These are phyloP conservation scores for Talaromyces ruber DNA, from an alignment of 495 filamentous ascomycete genomes.

Conservation along the genomic window DNA sequence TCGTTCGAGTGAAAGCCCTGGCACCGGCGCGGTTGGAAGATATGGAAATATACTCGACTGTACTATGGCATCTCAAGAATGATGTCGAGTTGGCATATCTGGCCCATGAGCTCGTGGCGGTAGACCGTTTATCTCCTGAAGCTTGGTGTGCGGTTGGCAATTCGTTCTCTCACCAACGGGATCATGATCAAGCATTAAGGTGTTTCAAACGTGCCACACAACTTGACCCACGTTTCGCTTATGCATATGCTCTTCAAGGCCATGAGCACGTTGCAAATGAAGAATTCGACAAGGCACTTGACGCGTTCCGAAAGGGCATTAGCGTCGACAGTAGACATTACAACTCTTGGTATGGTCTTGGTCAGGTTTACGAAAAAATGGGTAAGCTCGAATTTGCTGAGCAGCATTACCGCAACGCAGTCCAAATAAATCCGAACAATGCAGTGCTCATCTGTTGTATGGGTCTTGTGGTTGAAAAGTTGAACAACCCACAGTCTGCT, in stretches of 20 bases:
- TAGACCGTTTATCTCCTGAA: conserved; percentile 79
- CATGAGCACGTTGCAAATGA: conserved; percentile 96
- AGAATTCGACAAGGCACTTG: conserved; percentile 89
- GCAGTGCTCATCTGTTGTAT: conserved; percentile 85
- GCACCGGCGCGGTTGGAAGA: conserved; percentile 76
- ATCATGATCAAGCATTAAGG: conserved; percentile 88
- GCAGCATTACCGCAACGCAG: conserved; percentile 80
- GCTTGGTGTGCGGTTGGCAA: conserved; percentile 96
- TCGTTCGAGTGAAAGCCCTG: conserved; percentile 62
- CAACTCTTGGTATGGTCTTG: conserved; percentile 95
- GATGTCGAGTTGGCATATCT: conserved; percentile 88
- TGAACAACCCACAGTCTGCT: conserved; percentile 68
- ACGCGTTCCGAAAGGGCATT: conserved; percentile 74
- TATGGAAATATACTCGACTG: conserved; percentile 96
- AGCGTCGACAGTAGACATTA: conserved; percentile 83
- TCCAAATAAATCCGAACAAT: conserved; percentile 83
- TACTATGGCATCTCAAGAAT: conserved; percentile 92
- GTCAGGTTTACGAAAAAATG: conserved; percentile 86
- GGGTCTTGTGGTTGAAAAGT: conserved; percentile 79
- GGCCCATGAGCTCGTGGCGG: conserved; percentile 78
- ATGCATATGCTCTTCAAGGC: conserved; percentile 90
- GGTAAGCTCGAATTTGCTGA: conserved; percentile 88
- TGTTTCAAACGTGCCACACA: conserved; percentile 95
- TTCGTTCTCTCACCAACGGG: conserved; percentile 86
- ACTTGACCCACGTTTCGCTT: conserved; percentile 82